Evolutionary conservation across 228 moss, liverwort and hornwort genomes (phyloP).

Genomic region (Sphagnum fallax): DNA sequence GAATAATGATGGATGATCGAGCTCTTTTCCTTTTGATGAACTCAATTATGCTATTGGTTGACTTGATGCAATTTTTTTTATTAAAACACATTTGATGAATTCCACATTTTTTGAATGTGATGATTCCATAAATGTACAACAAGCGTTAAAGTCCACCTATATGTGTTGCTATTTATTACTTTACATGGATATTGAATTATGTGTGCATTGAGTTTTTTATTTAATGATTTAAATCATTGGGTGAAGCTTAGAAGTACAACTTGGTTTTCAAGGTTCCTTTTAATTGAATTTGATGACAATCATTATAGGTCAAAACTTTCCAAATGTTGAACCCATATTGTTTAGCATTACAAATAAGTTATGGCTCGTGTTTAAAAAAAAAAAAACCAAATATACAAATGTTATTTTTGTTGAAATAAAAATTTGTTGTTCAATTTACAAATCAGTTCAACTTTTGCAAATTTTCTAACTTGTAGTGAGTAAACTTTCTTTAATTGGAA

Average conservation of each 20-base stretch:
- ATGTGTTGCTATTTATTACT: too few relatives aligned
- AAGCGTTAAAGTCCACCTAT: too few relatives aligned
- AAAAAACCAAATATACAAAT: not conserved
- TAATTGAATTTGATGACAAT: not conserved
- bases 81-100: too few relatives aligned
- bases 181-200: not conserved
- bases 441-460: not conserved
- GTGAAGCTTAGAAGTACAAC: not conserved
- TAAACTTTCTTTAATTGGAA: not conserved
- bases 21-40: too few relatives aligned
- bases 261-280: not conserved
- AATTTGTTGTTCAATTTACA: not conserved
- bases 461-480: not conserved
- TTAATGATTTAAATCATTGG: not conserved
- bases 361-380: not conserved
- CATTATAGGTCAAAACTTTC: not conserved
- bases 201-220: not conserved
- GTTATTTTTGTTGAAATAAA: not conserved
- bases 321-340: not conserved
- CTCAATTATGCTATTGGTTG: too few relatives aligned
- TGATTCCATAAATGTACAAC: too few relatives aligned
- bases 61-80: too few relatives aligned
- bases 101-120: too few relatives aligned
- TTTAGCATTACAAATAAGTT: not conserved
- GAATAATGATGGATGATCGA: too few relatives aligned